Evolutionary conservation across 148 eudicot species (phyloP).

Genomic region (Diospyros kaki): DNA sequence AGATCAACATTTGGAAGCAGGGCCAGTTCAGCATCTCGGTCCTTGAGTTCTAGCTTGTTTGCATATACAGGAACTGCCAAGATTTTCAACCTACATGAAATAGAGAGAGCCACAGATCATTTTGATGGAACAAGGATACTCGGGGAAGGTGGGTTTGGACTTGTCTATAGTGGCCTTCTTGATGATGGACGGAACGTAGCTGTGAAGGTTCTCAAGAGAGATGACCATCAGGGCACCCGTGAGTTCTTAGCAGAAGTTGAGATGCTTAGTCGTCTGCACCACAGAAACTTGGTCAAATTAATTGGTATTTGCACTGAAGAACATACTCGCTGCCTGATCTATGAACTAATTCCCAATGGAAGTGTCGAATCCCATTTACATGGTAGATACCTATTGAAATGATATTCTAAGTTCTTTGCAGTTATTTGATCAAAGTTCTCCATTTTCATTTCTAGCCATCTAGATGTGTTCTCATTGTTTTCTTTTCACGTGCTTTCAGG

Average conservation of each 20-base stretch:
- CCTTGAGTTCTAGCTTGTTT: slow-evolving; percentile 50
- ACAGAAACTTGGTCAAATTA: slow-evolving; percentile 82
- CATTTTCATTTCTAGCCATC: background rate
- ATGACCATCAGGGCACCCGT: slow-evolving; percentile 73
- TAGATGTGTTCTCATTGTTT: background rate
- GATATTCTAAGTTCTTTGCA: background rate
- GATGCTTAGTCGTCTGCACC: slow-evolving; percentile 94
- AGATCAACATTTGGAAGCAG: slow-evolving; percentile 43
- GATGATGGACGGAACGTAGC: slow-evolving; percentile 78
- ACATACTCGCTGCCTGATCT: slow-evolving; percentile 64
- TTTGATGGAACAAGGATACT: slow-evolving; percentile 56
- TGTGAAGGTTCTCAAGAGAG: slow-evolving; percentile 83
- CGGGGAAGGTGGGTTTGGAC: slow-evolving; percentile 98
- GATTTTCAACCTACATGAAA: slow-evolving; percentile 56
- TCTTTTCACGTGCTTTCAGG: slow-evolving; percentile 30
- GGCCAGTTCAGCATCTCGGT: slow-evolving; percentile 46
- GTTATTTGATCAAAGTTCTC: background rate
- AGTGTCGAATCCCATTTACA: slow-evolving; percentile 96
- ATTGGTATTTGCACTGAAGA: slow-evolving; percentile 84
- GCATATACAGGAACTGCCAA: slow-evolving; percentile 70
- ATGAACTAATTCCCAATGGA: slow-evolving; percentile 95
- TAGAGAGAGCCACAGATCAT: slow-evolving; percentile 65
- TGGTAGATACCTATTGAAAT: slow-evolving; percentile 34
- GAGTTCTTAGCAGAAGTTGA: slow-evolving; percentile 96
- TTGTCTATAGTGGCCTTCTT: slow-evolving; percentile 73